Conservation (phyloP, 2,329 filamentous ascomycete genomes). For the Aspergillus terreus region DNA sequence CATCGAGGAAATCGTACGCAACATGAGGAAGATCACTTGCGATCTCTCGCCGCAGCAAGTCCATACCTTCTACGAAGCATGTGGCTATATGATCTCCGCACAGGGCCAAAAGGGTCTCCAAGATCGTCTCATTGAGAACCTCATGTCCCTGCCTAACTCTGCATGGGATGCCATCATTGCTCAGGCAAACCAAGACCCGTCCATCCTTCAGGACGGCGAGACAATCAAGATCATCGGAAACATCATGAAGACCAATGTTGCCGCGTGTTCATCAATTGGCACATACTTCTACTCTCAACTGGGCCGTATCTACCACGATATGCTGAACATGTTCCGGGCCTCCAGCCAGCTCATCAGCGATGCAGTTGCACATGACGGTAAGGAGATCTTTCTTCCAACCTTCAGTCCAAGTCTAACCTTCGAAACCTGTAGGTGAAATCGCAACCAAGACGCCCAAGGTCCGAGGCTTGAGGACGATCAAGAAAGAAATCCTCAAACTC, state of each 20-base stretch:
- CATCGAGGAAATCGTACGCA: slow-evolving; percentile 96
- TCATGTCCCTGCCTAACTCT: slow-evolving; percentile 90
- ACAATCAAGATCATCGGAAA: slow-evolving; percentile 99
- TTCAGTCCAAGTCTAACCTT: neutral
- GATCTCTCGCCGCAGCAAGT: slow-evolving; percentile 96
- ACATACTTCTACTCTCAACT: slow-evolving; percentile 98
- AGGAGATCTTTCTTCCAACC: slow-evolving; percentile 18
- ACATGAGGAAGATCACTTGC: slow-evolving; percentile 90
- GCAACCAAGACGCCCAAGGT: slow-evolving; percentile 98
- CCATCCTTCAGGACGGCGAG: slow-evolving; percentile 83
- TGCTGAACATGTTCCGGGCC: slow-evolving; percentile 98
- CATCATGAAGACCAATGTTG: slow-evolving; percentile 99
- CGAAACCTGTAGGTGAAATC: slow-evolving; percentile 62
- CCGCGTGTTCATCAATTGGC: slow-evolving; percentile 94
- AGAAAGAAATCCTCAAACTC: slow-evolving; percentile 98
- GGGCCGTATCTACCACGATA: slow-evolving; percentile 94
- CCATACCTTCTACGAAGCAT: slow-evolving; percentile 98
- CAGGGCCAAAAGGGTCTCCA: slow-evolving; percentile 94
- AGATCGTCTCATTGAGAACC: slow-evolving; percentile 81
- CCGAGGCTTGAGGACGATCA: slow-evolving; percentile 91
- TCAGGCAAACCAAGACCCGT: slow-evolving; percentile 77
- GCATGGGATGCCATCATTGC: slow-evolving; percentile 96
- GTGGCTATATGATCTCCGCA: slow-evolving; percentile 97
- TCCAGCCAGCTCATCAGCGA: slow-evolving; percentile 96
- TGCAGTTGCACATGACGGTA: slow-evolving; percentile 79